phyloP scores from a whole-genome alignment of 108 stramenopile species.

The Pseudonitzschia pungens region DNA sequence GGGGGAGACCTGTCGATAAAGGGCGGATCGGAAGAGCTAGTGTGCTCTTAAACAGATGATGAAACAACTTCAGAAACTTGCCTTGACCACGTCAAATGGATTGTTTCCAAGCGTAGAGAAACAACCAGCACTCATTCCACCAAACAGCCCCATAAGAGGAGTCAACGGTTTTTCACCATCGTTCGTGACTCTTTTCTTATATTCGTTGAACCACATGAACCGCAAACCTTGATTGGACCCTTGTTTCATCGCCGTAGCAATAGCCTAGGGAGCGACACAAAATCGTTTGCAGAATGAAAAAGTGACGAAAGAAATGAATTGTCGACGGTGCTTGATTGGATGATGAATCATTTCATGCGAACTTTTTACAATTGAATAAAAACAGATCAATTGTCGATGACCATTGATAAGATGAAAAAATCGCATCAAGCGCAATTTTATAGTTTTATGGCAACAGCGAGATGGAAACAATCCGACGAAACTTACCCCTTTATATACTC shows the following conservation, averaged over 20 bases:
- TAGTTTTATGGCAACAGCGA: too few species aligned
- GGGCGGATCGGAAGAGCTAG: too few species aligned
- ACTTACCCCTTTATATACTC: constrained; percentile 89
- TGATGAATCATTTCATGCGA: neutral
- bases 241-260: constrained; percentile 96
- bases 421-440: too few species aligned
- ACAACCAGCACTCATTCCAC: constrained; percentile 96
- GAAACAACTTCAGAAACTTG: neutral
- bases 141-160: constrained; percentile 84
- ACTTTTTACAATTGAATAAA: neutral
- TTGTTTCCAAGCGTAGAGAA: constrained; percentile 96
- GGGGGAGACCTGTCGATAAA: too few species aligned
- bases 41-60: neutral
- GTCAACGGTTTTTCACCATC: constrained; percentile 76
- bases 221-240: constrained; percentile 96
- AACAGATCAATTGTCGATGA: neutral
- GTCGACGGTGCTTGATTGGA: neutral
- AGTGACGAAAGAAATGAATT: neutral
- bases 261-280: constrained; percentile 29
- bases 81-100: constrained; percentile 97
- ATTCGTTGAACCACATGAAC: constrained; percentile 98
- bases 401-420: neutral
- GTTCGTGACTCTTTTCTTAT: constrained; percentile 81
- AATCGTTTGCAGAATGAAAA: neutral
- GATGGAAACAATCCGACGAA: too few species aligned